Base-by-base conservation (phyloP, 306 rosid genomes). In the Potentilla sterilis region DNA sequence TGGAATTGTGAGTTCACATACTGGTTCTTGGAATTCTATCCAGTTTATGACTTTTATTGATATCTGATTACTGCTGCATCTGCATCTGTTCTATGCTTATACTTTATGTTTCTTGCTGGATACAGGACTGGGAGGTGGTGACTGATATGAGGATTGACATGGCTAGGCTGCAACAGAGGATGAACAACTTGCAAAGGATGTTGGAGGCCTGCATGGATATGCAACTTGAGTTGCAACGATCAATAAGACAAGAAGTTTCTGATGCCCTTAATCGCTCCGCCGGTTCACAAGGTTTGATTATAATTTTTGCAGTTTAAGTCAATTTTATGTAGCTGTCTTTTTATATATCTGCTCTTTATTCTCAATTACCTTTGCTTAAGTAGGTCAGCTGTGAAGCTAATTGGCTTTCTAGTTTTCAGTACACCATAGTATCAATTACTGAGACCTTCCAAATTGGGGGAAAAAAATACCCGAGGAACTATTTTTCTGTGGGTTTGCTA, bases 221-320 rank as follows among this genome's bases (percentile, higher is more conserved):
- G 99, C 99, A 96, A 77, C 93, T 92, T 21, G 99, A 96, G 88
- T 75, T 96, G 89, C 99, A 96, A 77, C 98, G 96, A 84, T 92
- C 98, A 22, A 92, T 92, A 49, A 87, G 89, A 77, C 97, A 96
- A 81, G 99, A 96, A 85, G 99, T 96, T 68, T 92, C 99, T 75
- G 95, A 93, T 70, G 99, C 99, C 75, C 82, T 96, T 37, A 96
- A 96, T 76, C 90, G 96, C 70, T 80, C 99, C 58, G 46, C 88
- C 74, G 81, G 83, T 83, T 87, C 87, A 42, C 82, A 84, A 84
- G 98, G 99, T 92, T 81, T 70, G 85, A 66, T 11, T 63, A 55
- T 67, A 67, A 68, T 24, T 19, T 73, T 61, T 59, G 58, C 46
- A 21, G 59, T 65, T 61, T 9, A 69, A 46, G 43, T 69, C 15